Conservation (phyloP, 2,329 filamentous ascomycete species). For the Trichoderma sp. region DNA sequence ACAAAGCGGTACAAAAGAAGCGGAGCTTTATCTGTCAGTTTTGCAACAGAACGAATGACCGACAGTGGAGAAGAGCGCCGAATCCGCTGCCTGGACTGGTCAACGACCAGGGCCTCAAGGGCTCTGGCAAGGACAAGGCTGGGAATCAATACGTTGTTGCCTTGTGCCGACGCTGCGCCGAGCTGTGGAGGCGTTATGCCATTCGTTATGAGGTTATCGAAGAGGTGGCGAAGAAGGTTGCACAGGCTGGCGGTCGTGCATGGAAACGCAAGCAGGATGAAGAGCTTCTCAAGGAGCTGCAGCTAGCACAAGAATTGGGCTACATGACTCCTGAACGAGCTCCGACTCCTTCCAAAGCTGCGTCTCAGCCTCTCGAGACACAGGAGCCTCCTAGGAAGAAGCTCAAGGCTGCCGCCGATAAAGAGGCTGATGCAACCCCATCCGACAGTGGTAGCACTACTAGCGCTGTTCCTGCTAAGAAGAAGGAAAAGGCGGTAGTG, state of each 20-base stretch:
- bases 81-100: constrained; percentile 67
- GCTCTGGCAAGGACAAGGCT: constrained; percentile 71
- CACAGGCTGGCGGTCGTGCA: constrained; percentile 72
- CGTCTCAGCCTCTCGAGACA: constrained; percentile 27
- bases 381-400: constrained; percentile 64
- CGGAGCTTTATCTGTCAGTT: constrained; percentile 92
- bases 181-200: constrained; percentile 92
- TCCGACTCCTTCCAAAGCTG: constrained; percentile 35
- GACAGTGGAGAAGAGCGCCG: constrained; percentile 90
- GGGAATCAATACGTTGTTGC: constrained; percentile 70
- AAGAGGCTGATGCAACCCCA: constrained; percentile 47
- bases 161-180: constrained; percentile 84
- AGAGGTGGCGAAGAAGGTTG: constrained; percentile 84
- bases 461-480: constrained; percentile 36
- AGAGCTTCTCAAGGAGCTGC: constrained; percentile 75
- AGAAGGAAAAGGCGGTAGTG: constrained; percentile 60
- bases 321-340: constrained; percentile 44
- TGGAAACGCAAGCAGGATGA: constrained; percentile 91
- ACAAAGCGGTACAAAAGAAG: constrained; percentile 77
- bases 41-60: constrained; percentile 73
- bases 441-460: constrained; percentile 47
- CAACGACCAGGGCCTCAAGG: constrained; percentile 56
- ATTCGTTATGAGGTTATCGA: constrained; percentile 95
- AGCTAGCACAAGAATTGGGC: constrained; percentile 60
- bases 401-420: constrained; percentile 55